Base-by-base conservation (phyloP, 805 yeast genomes). In the Ogataea pini region DNA sequence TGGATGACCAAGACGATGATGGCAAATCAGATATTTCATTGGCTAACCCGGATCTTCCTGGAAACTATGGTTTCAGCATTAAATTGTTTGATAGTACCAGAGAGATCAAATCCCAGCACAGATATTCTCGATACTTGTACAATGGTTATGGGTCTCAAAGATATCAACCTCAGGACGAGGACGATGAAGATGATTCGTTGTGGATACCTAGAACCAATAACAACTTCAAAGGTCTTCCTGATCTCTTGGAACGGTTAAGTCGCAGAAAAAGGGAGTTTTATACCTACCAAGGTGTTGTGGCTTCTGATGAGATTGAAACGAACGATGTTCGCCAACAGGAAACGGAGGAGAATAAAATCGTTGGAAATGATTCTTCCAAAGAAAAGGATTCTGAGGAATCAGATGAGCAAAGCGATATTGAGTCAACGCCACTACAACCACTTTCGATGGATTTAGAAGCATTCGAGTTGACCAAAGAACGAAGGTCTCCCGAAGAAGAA, bases 31-130 rank as follows among this genome's bases (percentile, higher is more conserved):
- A 73, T 52, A 63, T 77, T 2, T 79, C 84, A 0, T 55, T 77
- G 19, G 82, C 84, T 0, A 73, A 76, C 50, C 83, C 84, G 0
- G 72, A 72, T 42, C 61, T 77, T 5, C 70, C 78, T 17, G 80
- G 77, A 3, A 72, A 75, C 41, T 70, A 69, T 57, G 82, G 76
- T 0, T 81, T 81, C 54, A 66, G 68, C 6, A 67, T 80, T 24
- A 78, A 75, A 53, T 32, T 70, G 17, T 68, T 66, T 55, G 73
- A 70, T 45, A 63, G 65, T 4, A 51, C 65, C n/a, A 49, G 49
- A 37, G 69, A 61, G 36, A 27, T 47, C 12, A 61, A 47, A 47
- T 56, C 56, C 47, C 50, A 47, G 36, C 47, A 41, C 3, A 47
- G 48, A 29, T 55, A 44, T 29, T 47, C 48, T 7, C 44, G 57